These are phyloP conservation scores for Calocybe indica DNA, from an alignment of 768 basidiomycete genomes.

Conservation along the genomic window DNA sequence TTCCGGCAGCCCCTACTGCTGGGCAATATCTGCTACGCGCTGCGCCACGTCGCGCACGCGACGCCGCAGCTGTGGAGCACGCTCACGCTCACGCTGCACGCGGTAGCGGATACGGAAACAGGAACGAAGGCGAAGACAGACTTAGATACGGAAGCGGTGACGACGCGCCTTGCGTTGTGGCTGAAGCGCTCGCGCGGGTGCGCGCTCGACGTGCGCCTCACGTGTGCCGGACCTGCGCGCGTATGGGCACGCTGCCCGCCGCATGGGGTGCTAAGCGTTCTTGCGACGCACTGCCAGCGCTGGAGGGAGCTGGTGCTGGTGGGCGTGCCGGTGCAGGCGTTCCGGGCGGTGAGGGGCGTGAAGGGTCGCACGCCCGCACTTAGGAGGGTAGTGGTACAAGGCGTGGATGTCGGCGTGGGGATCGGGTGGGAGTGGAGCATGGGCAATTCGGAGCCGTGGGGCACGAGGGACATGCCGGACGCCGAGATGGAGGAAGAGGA, in stretches of 20 bases:
- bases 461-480: no score
- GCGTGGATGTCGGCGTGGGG: no score
- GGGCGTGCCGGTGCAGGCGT: no score
- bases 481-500: no score
- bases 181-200: constrained; percentile 3
- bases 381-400: no score
- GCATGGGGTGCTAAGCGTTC: neutral
- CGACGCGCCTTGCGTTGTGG: constrained; percentile 4
- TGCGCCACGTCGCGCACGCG: constrained; percentile 4
- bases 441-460: no score
- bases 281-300: neutral
- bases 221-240: neutral
- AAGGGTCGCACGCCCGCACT: no score
- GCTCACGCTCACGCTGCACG: neutral
- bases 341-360: no score
- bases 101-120: no score
- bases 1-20: constrained; percentile 2
- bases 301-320: neutral
- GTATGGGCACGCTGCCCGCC: no score
- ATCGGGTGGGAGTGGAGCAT: no score
- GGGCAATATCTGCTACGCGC: constrained; percentile 4
- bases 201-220: constrained; percentile 3
- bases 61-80: constrained; percentile 8
- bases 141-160: neutral
- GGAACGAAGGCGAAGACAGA: no score